Conservation (phyloP, 176 grass and related monocot genomes). For the Thinopyrum elongatum region DNA sequence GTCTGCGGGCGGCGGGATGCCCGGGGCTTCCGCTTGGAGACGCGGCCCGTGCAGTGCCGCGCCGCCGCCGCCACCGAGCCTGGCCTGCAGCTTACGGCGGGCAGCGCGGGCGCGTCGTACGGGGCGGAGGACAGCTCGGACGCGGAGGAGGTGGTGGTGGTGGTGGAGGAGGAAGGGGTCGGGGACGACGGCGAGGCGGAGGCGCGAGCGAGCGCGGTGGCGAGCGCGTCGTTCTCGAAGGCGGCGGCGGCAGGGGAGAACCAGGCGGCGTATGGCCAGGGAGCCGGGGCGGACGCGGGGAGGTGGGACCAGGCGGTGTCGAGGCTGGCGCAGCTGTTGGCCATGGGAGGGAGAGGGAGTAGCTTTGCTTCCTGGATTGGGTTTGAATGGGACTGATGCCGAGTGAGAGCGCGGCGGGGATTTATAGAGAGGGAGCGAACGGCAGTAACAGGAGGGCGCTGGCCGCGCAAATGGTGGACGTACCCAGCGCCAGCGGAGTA, state of each 20-base stretch:
- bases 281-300: background rate
- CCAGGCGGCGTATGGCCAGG: background rate
- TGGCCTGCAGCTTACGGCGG: background rate
- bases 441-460: background rate
- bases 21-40: conserved; percentile 32
- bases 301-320: conserved; percentile 32
- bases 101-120: background rate
- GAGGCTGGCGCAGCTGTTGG: conserved; percentile 30
- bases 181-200: conserved; percentile 8
- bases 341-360: conserved; percentile 25
- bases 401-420: background rate
- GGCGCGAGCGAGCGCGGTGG: conserved; percentile 28
- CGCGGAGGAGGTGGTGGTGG: conserved; percentile 24
- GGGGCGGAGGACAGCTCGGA: conserved; percentile 25
- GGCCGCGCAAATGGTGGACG: background rate
- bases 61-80: background rate
- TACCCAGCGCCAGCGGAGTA: background rate
- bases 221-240: conserved; percentile 39
- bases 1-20: conserved; percentile 34
- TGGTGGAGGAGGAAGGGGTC: conserved; percentile 33
- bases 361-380: background rate
- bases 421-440: background rate
- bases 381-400: background rate
- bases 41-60: conserved; percentile 6
- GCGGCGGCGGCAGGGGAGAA: conserved; percentile 12